A percentile compares a stretch with the other conserved stretches of the same genome.
phyloP scores from a whole-genome alignment of 176 grass and related monocot species.

The Aegilops tauschii region DNA sequence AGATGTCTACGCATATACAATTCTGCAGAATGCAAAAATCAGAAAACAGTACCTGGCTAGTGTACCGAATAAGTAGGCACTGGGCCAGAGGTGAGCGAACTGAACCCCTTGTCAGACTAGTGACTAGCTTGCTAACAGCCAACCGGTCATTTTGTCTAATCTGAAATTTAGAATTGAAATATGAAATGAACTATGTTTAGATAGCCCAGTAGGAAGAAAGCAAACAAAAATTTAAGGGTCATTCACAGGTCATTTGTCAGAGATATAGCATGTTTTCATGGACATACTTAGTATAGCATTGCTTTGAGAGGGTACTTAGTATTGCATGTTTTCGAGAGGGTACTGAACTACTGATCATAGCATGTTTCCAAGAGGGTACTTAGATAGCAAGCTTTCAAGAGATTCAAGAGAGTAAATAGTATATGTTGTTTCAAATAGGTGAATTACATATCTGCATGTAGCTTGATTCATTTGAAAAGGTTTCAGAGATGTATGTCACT shows the following conservation, averaged over 20 bases:
- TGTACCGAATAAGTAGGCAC: slow-evolving; percentile 92
- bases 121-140: slow-evolving; percentile 96
- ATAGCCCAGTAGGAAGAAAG: not conserved
- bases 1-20: slow-evolving; percentile 7
- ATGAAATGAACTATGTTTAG: not conserved
- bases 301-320: not conserved
- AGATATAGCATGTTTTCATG: not conserved
- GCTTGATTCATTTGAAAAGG: slow-evolving; percentile 3
- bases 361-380: not conserved
- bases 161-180: slow-evolving; percentile 36
- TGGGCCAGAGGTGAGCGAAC: slow-evolving; percentile 94
- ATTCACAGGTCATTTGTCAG: not conserved
- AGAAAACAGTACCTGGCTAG: slow-evolving; percentile 70
- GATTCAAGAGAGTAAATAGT: not conserved
- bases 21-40: slow-evolving; percentile 26
- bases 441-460: not conserved
- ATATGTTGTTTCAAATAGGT: not conserved
- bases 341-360: not conserved
- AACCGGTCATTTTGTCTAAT: slow-evolving; percentile 97
- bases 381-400: not conserved
- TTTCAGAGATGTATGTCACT: not conserved
- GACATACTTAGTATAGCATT: not conserved
- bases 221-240: not conserved
- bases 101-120: slow-evolving; percentile 90
- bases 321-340: not conserved